Evolutionary conservation across 2,329 filamentous ascomycete genomes (phyloP).

Genomic region (Aspergillus phoenicis): DNA sequence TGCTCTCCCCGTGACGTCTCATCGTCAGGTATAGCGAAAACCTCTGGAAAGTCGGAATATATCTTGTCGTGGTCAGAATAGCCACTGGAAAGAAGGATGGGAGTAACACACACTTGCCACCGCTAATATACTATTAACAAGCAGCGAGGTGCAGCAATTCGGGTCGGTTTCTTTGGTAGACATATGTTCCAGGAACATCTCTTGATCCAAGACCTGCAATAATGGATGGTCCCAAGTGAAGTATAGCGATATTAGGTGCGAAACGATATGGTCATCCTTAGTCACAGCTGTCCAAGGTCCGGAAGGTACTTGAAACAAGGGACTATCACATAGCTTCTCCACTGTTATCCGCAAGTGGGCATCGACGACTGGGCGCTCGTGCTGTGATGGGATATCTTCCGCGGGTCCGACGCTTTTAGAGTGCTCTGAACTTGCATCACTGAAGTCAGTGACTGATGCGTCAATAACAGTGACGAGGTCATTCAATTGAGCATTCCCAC

Average conservation of each 20-base stretch:
- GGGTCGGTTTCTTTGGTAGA: constrained; percentile 48
- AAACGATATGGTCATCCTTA: constrained; percentile 71
- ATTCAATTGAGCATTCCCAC: constrained; percentile 28
- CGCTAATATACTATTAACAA: constrained; percentile 87
- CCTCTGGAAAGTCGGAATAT: constrained; percentile 40
- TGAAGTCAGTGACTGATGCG: constrained; percentile 19
- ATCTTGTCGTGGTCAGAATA: constrained; percentile 28
- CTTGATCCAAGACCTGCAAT: constrained; percentile 76
- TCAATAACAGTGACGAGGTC: constrained; percentile 32
- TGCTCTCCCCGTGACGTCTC: constrained; percentile 34
- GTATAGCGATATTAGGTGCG: constrained; percentile 87
- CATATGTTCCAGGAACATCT: constrained; percentile 66
- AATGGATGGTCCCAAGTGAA: constrained; percentile 94
- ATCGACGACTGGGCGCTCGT: constrained; percentile 11
- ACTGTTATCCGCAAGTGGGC: constrained; percentile 33
- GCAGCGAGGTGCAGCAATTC: constrained; percentile 76
- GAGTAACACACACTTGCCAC: constrained; percentile 38
- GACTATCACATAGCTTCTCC: constrained; percentile 39
- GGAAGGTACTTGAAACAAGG: constrained; percentile 36
- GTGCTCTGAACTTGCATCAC: constrained; percentile 23
- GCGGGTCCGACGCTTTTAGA: constrained; percentile 1
- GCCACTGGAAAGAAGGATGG: background rate
- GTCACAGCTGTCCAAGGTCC: constrained; percentile 76
- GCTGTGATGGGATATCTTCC: constrained; percentile 14
- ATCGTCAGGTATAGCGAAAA: constrained; percentile 32